Evolutionary conservation across 1,284 basidiomycete species (phyloP).

Genomic region (Thecaphora thlaspeos): DNA sequence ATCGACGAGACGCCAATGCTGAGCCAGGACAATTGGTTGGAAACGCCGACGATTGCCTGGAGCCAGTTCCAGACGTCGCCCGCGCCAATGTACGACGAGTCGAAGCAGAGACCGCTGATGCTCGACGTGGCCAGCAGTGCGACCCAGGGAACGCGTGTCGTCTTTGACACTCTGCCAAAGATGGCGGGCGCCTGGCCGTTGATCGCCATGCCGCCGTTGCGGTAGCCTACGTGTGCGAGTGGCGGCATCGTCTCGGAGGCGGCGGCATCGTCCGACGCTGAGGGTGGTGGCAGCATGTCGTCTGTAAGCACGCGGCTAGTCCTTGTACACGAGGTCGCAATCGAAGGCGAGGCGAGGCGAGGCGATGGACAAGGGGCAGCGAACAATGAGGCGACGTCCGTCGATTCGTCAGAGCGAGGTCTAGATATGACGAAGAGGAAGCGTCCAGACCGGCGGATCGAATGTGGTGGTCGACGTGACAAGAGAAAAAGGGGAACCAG

Average conservation of each 20-base stretch:
- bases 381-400: too few relatives aligned
- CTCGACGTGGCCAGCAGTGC: slow-evolving; percentile 68
- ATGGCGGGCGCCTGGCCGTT: slow-evolving; percentile 73
- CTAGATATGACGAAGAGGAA: too few relatives aligned
- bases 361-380: too few relatives aligned
- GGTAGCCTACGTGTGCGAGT: too few relatives aligned
- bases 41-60: slow-evolving; percentile 68
- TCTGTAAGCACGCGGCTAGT: too few relatives aligned
- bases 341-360: too few relatives aligned
- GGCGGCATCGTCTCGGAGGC: too few relatives aligned
- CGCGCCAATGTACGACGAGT: slow-evolving; percentile 58
- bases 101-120: slow-evolving; percentile 70
- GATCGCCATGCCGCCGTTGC: slow-evolving; percentile 69
- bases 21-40: slow-evolving; percentile 77
- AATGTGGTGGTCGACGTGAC: too few relatives aligned
- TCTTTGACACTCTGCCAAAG: slow-evolving; percentile 69
- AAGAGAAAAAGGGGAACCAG: too few relatives aligned
- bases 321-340: too few relatives aligned
- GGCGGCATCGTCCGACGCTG: slow-evolving; percentile 5
- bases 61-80: slow-evolving; percentile 65
- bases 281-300: background rate
- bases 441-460: too few relatives aligned
- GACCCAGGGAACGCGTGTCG: slow-evolving; percentile 71
- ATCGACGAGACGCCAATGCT: slow-evolving; percentile 74
- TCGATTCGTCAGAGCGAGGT: too few relatives aligned